Evolutionary conservation across 768 basidiomycete species (phyloP), one percentile per base, ranked within the genome.

Genomic region (Pisolithus marmoratus): DNA sequence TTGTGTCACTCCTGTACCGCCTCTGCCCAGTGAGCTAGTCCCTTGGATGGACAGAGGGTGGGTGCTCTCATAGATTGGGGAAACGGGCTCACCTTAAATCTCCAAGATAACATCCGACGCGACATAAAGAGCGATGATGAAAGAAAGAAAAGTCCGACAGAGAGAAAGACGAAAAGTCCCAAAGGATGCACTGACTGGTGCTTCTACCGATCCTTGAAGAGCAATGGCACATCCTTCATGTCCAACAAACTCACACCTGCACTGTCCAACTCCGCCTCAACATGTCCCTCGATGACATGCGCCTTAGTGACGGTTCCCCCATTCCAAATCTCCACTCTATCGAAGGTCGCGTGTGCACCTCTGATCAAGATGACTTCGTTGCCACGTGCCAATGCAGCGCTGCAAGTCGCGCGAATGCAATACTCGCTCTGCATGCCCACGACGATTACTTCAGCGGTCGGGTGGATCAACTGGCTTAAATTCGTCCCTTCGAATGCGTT

Each of bases 351-450:
- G 67, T 87, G 85, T 47, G 83, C 81, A 7, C 77, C 85, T 44
- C 67, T 68, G 46, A 87, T 80, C 59, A 87, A 59, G 24, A 86
- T 63, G 14, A 88, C 84, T 53, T 77, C 77, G 63, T 87, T 86
- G 48, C 84, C 85, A 53, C 84, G 71, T 38, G 65, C 75, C 31
- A 85, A 69, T 11, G 84, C 84, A 3, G 81, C 77, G 43, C 71
- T 74, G 63, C 84, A 85, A n/a, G 85, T 78, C 52, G 69, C 69
- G 36, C 70, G 68, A 8, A 84, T 70, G 40, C 80, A 79, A 53
- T 80, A 84, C 66, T 87, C 84, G 58, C 81, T 83, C 65, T 83
- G 82, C 63, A 84, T 76, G 14, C 85, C 85, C 17, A 78, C 79
- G 46, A 87, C 74, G 47, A 87, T 74, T 47, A 87, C 73, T 71